phyloP scores from a whole-genome alignment of 148 eudicot species.

The Nepenthes mirabilis region DNA sequence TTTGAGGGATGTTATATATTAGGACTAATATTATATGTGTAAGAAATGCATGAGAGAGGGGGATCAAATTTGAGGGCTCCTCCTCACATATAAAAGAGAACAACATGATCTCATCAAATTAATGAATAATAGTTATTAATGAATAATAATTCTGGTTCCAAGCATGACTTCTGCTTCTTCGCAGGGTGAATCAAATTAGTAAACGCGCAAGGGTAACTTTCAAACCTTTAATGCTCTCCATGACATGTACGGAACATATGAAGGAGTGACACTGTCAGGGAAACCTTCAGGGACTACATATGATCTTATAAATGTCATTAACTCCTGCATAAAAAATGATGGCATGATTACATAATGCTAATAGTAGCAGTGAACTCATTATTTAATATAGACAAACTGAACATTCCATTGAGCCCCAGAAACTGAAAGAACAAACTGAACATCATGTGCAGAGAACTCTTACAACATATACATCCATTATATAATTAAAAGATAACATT shows the following conservation, averaged over 20 bases:
- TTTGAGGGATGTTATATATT: constrained; percentile 2
- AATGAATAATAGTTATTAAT: too few species aligned
- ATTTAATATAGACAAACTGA: neutral
- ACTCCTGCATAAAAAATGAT: constrained; percentile 33
- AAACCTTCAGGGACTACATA: constrained; percentile 98
- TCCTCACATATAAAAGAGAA: too few species aligned
- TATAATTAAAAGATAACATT: neutral
- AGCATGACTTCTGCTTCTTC: neutral
- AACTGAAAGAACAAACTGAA: too few species aligned
- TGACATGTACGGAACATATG: constrained; percentile 98
- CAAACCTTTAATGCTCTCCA: constrained; percentile 97
- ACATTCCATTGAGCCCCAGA: neutral
- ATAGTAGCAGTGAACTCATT: neutral
- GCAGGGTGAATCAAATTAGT: neutral
- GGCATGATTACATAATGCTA: neutral
- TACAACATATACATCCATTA: too few species aligned
- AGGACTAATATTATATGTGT: neutral
- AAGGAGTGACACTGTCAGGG: constrained; percentile 81
- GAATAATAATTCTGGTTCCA: too few species aligned
- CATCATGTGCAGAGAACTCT: too few species aligned
- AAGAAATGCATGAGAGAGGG: neutral
- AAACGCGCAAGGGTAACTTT: neutral
- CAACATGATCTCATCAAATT: too few species aligned
- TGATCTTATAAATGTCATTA: constrained; percentile 73
- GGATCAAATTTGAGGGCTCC: too few species aligned